A percentile compares a stretch with the other conserved stretches of the same genome.
These are phyloP conservation scores for Dianthus caryophyllus DNA, from an alignment of 148 eudicot species.

Conservation along the genomic window DNA sequence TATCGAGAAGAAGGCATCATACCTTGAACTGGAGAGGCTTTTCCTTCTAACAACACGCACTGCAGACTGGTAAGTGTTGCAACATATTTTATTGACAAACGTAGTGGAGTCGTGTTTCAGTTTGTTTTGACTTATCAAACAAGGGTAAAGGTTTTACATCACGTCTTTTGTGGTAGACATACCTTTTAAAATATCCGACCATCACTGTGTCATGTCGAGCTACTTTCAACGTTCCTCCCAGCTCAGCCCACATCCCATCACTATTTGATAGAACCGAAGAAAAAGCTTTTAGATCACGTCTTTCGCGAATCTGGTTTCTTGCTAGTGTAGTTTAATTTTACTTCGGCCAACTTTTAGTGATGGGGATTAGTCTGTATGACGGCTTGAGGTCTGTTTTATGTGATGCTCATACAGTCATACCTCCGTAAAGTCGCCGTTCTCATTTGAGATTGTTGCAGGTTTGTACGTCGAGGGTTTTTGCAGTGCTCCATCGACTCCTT, in stretches of 20 bases:
- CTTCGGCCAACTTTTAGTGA: neutral
- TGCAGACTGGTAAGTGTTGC: slow-evolving; percentile 74
- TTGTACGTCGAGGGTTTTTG: slow-evolving; percentile 84
- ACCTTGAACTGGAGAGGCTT: slow-evolving; percentile 67
- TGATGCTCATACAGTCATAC: no score
- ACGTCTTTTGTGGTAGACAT: neutral
- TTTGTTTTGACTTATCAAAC: neutral
- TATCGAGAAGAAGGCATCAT: slow-evolving; percentile 84
- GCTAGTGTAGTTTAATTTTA: no score
- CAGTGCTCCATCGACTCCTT: slow-evolving; percentile 71
- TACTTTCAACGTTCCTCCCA: neutral
- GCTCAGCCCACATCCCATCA: neutral
- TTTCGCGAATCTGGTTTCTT: no score
- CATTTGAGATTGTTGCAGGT: slow-evolving; percentile 44
- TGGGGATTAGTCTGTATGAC: neutral
- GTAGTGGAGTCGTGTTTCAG: neutral
- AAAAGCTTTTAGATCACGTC: no score
- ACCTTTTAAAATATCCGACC: neutral
- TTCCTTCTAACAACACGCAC: slow-evolving; percentile 90
- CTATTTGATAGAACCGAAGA: neutral
- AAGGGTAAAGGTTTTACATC: neutral
- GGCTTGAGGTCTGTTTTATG: neutral
- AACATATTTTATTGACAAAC: neutral
- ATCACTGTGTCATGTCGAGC: neutral
- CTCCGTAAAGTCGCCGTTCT: slow-evolving; percentile 6